These are phyloP conservation scores for Ustilago nuda DNA, from an alignment of 1,284 basidiomycete species.

Conservation along the genomic window DNA sequence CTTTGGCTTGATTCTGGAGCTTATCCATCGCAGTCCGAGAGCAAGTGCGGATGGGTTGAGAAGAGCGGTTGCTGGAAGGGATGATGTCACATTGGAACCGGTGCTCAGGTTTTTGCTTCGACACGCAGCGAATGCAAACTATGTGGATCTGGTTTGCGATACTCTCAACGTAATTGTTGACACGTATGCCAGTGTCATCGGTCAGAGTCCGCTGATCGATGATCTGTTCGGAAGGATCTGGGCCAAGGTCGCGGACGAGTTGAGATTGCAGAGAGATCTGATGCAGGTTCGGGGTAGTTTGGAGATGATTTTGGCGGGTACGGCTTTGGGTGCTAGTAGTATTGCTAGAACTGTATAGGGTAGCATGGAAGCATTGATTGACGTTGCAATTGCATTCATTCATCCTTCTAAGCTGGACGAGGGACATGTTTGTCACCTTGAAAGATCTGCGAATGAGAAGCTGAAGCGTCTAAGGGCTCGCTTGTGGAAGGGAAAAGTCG, in stretches of 20 bases:
- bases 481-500: neutral
- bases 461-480: neutral
- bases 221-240: constrained; percentile 82
- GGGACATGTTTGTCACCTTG: neutral
- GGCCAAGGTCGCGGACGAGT: constrained; percentile 84
- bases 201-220: constrained; percentile 93
- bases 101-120: constrained; percentile 85
- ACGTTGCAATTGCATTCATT: neutral
- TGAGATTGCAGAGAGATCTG: constrained; percentile 90
- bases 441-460: neutral
- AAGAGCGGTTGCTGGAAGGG: constrained; percentile 86
- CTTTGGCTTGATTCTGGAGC: constrained; percentile 92
- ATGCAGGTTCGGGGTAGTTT: constrained; percentile 86
- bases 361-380: too few species aligned
- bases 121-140: constrained; percentile 88
- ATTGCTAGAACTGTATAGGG: constrained; percentile 6
- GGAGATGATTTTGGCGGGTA: constrained; percentile 82
- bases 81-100: constrained; percentile 93
- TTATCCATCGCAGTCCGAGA: constrained; percentile 77
- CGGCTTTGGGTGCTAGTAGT: constrained; percentile 52
- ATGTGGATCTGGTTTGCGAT: constrained; percentile 87
- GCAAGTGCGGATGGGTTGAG: constrained; percentile 80
- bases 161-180: constrained; percentile 86
- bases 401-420: neutral
- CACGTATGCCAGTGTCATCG: constrained; percentile 88